Base-by-base conservation (phyloP, 2,329 filamentous ascomycete genomes). In the Pestalotiopsis sp. region DNA sequence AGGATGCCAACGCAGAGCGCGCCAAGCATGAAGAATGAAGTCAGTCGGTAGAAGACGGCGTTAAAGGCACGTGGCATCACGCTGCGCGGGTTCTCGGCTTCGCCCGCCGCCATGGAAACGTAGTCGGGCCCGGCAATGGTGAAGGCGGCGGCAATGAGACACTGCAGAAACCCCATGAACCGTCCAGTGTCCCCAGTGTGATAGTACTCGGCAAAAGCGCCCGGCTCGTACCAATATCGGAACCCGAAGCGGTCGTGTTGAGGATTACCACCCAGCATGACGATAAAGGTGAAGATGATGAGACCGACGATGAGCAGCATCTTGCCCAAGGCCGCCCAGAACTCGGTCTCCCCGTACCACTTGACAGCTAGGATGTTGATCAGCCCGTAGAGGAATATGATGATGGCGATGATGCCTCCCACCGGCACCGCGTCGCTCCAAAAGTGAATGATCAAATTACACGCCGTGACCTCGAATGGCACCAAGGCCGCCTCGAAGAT, bases 221-320 rank as follows among this genome's bases (percentile, higher is more conserved):
- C 93, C 0, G 92, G 93, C 0, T 87, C 81, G 3, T 85, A 83
- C 89, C 89, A 92, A 77, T 87, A 89, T 0, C 78, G 12, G 77
- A 95, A 95, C 0, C 93, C 93, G 71, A 93, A 93, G 0, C 87
- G 83, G 72, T 95, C 91, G 49, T 87, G 83, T 0, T 89, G 78
- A 0, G 94, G 94, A 73, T 95, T 96, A 2, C 92, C 94, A 7
- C 93, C 94, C 1, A 96, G 82, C 91, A 96, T 95, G 72, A 90
- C 89, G 72, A 97, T 86, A 75, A 97, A 93, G 2, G 93, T 95
- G 81, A 93, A 95, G 71, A 89, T 74, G 72, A 95, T 86, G 65
- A 95, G 84, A 1, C 89, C 91, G 45, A 94, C 80, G 69, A 93
- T 92, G 65, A 94, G 84, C 2, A 94, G 73, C 2, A 94, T 87